These are phyloP conservation scores for Nakaseomyces bracarensis DNA, from an alignment of 1,139 yeast species.

Conservation along the genomic window DNA sequence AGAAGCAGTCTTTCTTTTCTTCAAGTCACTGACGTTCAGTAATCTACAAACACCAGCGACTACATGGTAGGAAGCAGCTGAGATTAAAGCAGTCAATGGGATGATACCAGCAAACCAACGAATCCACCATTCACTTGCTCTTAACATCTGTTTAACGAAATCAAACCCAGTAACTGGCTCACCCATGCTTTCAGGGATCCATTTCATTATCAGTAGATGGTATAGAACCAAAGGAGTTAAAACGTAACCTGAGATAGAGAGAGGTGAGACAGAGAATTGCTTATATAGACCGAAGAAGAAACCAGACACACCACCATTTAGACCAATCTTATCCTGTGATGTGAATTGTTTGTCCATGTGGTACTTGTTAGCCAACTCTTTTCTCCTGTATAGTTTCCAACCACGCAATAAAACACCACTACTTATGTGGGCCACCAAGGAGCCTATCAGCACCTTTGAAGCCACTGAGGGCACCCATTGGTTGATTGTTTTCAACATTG, in stretches of 20 bases:
- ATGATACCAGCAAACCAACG: slow-evolving; percentile 20
- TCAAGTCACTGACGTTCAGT: slow-evolving; percentile 14
- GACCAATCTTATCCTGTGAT: slow-evolving; percentile 20
- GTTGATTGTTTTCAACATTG: slow-evolving; percentile 22
- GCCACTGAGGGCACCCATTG: slow-evolving; percentile 20
- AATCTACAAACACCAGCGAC: slow-evolving; percentile 21
- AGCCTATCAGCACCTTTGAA: slow-evolving; percentile 13
- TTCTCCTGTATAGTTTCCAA: slow-evolving; percentile 11
- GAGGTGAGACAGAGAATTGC: slow-evolving; percentile 17
- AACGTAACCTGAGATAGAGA: slow-evolving; percentile 21
- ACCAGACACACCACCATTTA: slow-evolving; percentile 24
- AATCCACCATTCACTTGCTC: slow-evolving; percentile 15
- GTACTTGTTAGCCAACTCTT: background rate
- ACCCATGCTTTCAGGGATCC: slow-evolving; percentile 13
- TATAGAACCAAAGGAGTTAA: slow-evolving; percentile 19
- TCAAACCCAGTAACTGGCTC: slow-evolving; percentile 11
- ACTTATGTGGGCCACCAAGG: slow-evolving; percentile 15
- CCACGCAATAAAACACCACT: slow-evolving; percentile 18
- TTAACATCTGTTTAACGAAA: slow-evolving; percentile 22
- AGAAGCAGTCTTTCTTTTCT: slow-evolving; percentile 17
- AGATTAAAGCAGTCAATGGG: slow-evolving; percentile 19
- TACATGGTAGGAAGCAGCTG: slow-evolving; percentile 23
- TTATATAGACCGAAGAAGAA: slow-evolving; percentile 21
- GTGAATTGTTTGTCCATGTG: slow-evolving; percentile 6
- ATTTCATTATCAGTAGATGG: slow-evolving; percentile 22